Conservation (phyloP, 306 rosid species). For the Inga leiocalycina region DNA sequence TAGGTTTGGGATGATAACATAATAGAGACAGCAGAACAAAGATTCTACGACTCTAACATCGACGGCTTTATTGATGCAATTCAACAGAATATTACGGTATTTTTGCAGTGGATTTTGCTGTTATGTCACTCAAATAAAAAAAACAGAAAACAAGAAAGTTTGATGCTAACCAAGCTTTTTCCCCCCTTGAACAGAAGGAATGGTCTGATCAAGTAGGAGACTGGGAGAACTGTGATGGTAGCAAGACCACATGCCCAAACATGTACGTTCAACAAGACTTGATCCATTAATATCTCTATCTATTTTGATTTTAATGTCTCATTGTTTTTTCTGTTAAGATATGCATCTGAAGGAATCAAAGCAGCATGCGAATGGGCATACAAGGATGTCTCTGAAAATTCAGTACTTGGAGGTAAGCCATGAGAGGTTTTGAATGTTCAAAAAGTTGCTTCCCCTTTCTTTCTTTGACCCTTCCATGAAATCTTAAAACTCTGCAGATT, state of each 20-base stretch:
- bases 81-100: constrained; percentile 72
- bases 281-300: not conserved
- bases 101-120: constrained; percentile 1
- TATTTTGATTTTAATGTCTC: no score
- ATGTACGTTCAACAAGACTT: constrained; percentile 42
- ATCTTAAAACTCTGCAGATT: constrained; percentile 50
- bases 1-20: constrained; percentile 85
- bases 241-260: constrained; percentile 59
- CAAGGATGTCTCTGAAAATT: constrained; percentile 58
- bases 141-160: not conserved
- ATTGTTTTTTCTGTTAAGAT: constrained; percentile 43
- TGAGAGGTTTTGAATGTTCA: not conserved
- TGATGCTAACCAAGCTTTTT: not conserved
- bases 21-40: constrained; percentile 67
- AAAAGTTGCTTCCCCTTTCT: not conserved
- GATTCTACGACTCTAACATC: constrained; percentile 52
- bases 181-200: constrained; percentile 44
- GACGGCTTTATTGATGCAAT: constrained; percentile 51
- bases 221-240: constrained; percentile 70
- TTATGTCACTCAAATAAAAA: not conserved
- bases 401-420: constrained; percentile 60
- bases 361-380: constrained; percentile 87
- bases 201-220: constrained; percentile 67
- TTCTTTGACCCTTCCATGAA: not conserved
- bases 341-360: constrained; percentile 72